A percentile compares a stretch with the other conserved stretches of the same genome.
phyloP scores from a whole-genome alignment of 371 early-diverging fungal genomes.

The Coemansia sp. region DNA sequence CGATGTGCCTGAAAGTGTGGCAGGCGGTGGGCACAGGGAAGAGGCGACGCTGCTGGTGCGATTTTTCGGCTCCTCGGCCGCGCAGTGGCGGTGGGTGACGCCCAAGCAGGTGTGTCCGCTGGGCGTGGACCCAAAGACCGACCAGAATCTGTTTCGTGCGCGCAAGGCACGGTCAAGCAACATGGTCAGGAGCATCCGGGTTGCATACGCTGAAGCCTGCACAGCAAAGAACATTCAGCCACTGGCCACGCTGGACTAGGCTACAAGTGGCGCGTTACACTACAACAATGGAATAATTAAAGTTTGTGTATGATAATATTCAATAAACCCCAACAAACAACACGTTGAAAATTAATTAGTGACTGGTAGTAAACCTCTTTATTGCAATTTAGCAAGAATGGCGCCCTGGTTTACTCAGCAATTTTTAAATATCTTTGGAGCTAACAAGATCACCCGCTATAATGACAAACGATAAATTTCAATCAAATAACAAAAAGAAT shows the following conservation, averaged over 20 bases:
- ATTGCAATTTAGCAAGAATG: no score
- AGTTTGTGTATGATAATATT: no score
- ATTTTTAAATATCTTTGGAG: no score
- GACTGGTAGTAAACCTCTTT: no score
- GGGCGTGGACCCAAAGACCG: slow-evolving; percentile 22
- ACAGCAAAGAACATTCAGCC: slow-evolving; percentile 8
- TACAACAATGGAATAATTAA: no score
- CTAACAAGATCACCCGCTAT: no score
- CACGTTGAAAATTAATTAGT: no score
- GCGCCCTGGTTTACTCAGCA: no score
- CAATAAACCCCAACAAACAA: no score
- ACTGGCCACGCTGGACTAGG: slow-evolving; percentile 9
- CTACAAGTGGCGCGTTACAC: no score
- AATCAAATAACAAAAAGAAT: no score
- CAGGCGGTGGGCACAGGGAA: slow-evolving; percentile 1
- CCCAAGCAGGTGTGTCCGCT: slow-evolving; percentile 23
- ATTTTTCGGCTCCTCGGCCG: slow-evolving; percentile 29
- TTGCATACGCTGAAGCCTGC: slow-evolving; percentile 46
- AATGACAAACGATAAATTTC: no score
- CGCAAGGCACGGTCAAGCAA: slow-evolving; percentile 8
- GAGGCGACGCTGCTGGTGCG: slow-evolving; percentile 28
- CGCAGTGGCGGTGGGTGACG: slow-evolving; percentile 49
- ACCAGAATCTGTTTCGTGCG: slow-evolving; percentile 25
- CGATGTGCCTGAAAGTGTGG: slow-evolving; percentile 29
- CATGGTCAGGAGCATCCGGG: slow-evolving; percentile 18